Base-by-base conservation (phyloP, 345 rosid genomes). In the Dipteronia dyeriana region DNA sequence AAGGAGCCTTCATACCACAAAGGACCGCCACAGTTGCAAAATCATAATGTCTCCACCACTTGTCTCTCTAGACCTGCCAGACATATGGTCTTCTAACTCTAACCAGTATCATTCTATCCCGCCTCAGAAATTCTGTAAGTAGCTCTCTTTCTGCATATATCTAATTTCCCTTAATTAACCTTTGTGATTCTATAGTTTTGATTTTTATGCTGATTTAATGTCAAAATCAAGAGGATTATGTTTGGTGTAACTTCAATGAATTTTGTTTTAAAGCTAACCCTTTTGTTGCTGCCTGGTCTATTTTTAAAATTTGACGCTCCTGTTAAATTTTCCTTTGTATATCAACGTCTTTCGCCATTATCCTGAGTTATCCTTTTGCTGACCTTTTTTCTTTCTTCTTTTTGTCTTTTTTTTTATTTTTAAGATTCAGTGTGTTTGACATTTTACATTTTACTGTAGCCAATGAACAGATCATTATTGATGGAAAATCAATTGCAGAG, bases 401-500 rank as follows among this genome's bases (percentile, higher is more conserved):
- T 54, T 53, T 17, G 4, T 54, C 3, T 67, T 49, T 57, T 19
- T 16, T 54, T 54, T 53, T 17, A 7, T 54, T 5, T 67, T 49
- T 47, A 64, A 74, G 77, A 47, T 2, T 26, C 43, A 17, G 60
- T 61, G 53, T 73, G 70, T 75, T 76, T 76, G 64, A 49, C 56
- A 20, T 75, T 76, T 76, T 54, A 49, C 56, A 20, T 79, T 57
- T 79, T 66, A 75, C 82, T 51, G 9, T 87, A 89, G 96, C 82
- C 22, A 56, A 74, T 76, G 80, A 75, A 61, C 86, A 81, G 79
- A 75, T 75, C 54, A 88, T 92, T 54, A 70, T 93, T 59, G 90
- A 95, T 84, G 99, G 97, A 16, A 95, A 89, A 84, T 81, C 83
- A 67, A 91, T 95, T 4, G 92, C 97, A 0, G 97, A 96, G 66